Percentiles rank a stretch among this genome's conserved stretches.
phyloP scores from a whole-genome alignment of 108 stramenopile species.

The Aurantiochytrium sp. region DNA sequence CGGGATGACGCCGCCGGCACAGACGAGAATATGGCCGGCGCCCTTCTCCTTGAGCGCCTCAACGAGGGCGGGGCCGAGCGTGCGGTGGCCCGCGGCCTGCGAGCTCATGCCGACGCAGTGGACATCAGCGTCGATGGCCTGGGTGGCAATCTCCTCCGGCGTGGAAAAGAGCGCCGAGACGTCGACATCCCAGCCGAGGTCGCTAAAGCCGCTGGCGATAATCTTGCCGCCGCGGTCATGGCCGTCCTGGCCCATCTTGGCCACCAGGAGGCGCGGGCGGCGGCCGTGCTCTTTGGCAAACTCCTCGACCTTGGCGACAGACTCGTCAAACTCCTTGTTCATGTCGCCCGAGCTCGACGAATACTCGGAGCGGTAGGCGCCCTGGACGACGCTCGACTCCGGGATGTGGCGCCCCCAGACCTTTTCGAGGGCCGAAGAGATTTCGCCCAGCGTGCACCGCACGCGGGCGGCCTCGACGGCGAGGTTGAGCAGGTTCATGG shows the following conservation, averaged over 20 bases:
- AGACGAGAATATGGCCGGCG: conserved; percentile 78
- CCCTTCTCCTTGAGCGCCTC: conserved; percentile 72
- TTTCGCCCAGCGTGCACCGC: conserved; percentile 90
- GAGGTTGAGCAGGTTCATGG: conserved; percentile 79
- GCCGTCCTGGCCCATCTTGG: conserved; percentile 99
- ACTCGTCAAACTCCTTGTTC: conserved; percentile 66
- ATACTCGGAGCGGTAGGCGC: conserved; percentile 74
- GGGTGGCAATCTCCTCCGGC: conserved; percentile 86
- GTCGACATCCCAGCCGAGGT: conserved; percentile 89
- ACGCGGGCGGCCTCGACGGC: conserved; percentile 83
- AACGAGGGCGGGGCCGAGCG: conserved; percentile 84
- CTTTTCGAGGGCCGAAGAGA: conserved; percentile 84
- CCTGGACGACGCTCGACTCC: conserved; percentile 78
- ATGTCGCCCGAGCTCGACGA: conserved; percentile 53
- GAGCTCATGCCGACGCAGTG: conserved; percentile 91
- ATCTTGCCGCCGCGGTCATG: conserved; percentile 98
- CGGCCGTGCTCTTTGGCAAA: conserved; percentile 85
- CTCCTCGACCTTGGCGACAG: conserved; percentile 70
- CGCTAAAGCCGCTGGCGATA: conserved; percentile 90
- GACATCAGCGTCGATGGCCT: conserved; percentile 93
- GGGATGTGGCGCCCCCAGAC: conserved; percentile 91
- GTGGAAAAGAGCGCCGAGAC: conserved; percentile 94
- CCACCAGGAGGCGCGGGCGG: conserved; percentile 91
- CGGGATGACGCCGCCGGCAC: conserved; percentile 90
- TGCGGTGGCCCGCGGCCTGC: conserved; percentile 95